phyloP scores from a whole-genome alignment of 148 eudicot species.

The Pharnaceum exiguum region DNA sequence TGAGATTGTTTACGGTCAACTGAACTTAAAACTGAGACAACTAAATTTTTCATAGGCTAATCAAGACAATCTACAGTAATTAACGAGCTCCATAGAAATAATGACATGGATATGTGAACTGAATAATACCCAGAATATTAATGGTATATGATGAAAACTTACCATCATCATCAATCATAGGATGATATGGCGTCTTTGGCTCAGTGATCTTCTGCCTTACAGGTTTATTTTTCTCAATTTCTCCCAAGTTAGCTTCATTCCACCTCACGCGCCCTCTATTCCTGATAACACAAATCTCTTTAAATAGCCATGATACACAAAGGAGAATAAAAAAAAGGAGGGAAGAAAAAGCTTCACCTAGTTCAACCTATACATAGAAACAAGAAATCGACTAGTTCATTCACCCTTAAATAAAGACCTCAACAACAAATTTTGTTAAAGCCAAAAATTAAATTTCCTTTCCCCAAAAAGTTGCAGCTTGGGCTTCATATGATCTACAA shows the following conservation, averaged over 20 bases:
- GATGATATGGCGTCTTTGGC: conserved; percentile 96
- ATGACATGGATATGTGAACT: background rate
- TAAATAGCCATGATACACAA: background rate
- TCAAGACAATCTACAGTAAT: background rate
- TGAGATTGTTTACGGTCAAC: background rate
- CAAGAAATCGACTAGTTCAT: too few relatives aligned
- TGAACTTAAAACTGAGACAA: background rate
- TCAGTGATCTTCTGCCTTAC: conserved; percentile 94
- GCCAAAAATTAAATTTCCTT: too few relatives aligned
- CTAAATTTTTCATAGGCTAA: background rate
- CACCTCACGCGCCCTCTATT: conserved; percentile 69
- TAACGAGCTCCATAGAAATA: background rate
- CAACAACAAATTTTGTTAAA: too few relatives aligned
- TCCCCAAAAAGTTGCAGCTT: too few relatives aligned
- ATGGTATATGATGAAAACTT: conserved; percentile 3
- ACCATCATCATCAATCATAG: conserved; percentile 77
- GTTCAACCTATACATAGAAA: too few relatives aligned
- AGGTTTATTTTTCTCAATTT: conserved; percentile 90
- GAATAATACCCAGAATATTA: background rate
- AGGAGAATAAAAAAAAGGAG: background rate
- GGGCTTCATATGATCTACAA: background rate
- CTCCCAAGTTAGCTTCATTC: conserved; percentile 80
- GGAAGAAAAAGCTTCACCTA: too few relatives aligned
- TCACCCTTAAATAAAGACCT: too few relatives aligned
- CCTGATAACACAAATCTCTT: conserved; percentile 14